Base-by-base conservation (phyloP, 208 protist genomes). In the Novymonas esmeraldas region DNA sequence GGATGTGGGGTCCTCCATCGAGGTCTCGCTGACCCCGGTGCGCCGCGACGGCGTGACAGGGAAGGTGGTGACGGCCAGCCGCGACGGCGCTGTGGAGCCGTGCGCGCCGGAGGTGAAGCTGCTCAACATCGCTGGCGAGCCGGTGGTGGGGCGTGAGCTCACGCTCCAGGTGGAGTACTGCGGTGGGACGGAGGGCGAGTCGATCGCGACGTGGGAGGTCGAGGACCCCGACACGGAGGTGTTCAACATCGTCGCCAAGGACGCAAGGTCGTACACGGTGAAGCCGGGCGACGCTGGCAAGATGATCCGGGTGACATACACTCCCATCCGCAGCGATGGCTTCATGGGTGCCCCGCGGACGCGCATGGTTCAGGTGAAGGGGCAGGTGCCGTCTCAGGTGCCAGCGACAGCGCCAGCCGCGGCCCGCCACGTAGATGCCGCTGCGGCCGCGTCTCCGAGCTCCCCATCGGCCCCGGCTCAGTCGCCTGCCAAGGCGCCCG, bases 1-100 rank as follows among this genome's bases (percentile, higher is more conserved):
- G 67, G 93, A 97, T 38, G 84, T 97, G 6, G 93, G 90, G 42
- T 90, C 80, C 78, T 80, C 73, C 24, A 95, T 97, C 70, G 87
- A 95, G 70, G 93, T 92, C 26, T 73, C 75, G 45, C 48, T 95
- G 60, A 96, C 87, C 29, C 93, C 93, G 41, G 90, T 96, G 22
- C 89, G 93, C 65, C 56, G 50, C 45, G 93, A 97, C 64, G 89
- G 89, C 54, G 82, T 84, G 29, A 68, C 70, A 7, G 93, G 93
- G 31, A 78, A 82, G 60, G 70, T 79, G 2, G 83, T 91, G 52
- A 79, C 70, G 4, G 81, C 85, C 3, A 76, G 59, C 42, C 65
- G 85, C 10, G 72, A 73, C 42, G 78, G 70, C 26, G 65, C 77
- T 13, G 83, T 95, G 44, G 59, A 68, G 57, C 71, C 86, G 2